Evolutionary conservation across 345 rosid species (phyloP), one percentile per base, ranked within the genome.

Genomic region (Conringia planisiliqua): DNA sequence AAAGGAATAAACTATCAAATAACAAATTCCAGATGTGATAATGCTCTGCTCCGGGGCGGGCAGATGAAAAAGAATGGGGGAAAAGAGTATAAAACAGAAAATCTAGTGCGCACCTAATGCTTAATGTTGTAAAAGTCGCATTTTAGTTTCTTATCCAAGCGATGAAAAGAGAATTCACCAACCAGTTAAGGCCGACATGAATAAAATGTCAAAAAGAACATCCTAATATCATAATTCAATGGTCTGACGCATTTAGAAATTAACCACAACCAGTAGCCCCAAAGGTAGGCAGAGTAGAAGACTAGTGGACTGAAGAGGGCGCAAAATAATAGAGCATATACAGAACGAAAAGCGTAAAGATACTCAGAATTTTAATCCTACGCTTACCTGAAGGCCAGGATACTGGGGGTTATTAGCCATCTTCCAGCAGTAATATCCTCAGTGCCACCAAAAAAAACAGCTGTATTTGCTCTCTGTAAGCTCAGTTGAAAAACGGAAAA

Each of bases 361-460:
- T 27, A 9, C 24, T 43, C 47, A 38, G 46, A 51, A 55, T 60
- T 52, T 35, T 48, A 33, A 67, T 38, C n/a, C 35, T 50, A 61
- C 11, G 7, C 48, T 65, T 84, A 90, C 96, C 96, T 87, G 91
- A 70, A 82, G 67, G 75, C 90, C 85, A 42, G 91, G 81, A 81
- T 82, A 88, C 47, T 86, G 92, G 46, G 88, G 82, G 69, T 91
- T 89, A 67, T 89, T 93, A 54, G 89, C 86, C 98, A 93, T 91
- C 78, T 68, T 72, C 48, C 80, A 74, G 78, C 36, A 42, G 59
- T 36, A 70, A 4, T 47, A 68, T 75, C 82, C 75, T 68, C 69
- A 56, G 36, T 62, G 24, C 52, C 61, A 68, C 74, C 46, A 60
- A 60, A 35, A 59, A 69, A 47, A 58, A 44, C 16, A 51, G n/a